Percentiles rank a stretch among this genome's conserved stretches.
phyloP scores from a whole-genome alignment of 2,329 filamentous ascomycete species.

The Colletotrichum siamense region DNA sequence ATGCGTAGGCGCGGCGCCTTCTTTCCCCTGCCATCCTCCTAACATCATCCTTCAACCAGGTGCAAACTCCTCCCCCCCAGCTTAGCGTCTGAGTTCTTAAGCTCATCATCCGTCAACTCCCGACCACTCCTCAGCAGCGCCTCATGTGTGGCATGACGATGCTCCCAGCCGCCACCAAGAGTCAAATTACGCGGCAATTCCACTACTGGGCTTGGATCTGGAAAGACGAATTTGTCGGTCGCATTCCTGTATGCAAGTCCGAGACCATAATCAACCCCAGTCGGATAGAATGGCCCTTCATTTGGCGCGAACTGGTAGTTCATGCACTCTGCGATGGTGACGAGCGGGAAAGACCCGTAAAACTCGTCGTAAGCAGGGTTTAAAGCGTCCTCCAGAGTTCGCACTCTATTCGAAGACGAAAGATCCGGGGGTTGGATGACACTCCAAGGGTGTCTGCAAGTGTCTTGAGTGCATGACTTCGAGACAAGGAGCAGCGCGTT shows the following conservation, averaged over 20 bases:
- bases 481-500: background rate
- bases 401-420: background rate
- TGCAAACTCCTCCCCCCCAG: background rate
- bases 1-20: background rate
- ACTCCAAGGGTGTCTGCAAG: background rate
- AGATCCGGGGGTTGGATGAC: background rate
- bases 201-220: background rate
- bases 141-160: background rate
- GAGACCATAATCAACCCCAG: background rate
- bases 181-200: background rate
- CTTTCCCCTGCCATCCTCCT: background rate
- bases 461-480: background rate
- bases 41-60: background rate
- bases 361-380: background rate
- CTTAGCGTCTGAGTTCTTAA: background rate
- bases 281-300: background rate
- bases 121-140: background rate
- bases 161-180: background rate
- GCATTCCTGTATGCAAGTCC: background rate
- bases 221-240: background rate
- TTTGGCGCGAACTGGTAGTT: background rate
- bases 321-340: background rate
- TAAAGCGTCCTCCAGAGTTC: background rate
- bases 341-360: background rate
- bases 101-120: background rate